Evolutionary conservation across 225 moss, liverwort and hornwort genomes (phyloP), one percentile per base, ranked within the genome.

Genomic region (Thuidium tamariscinum): DNA sequence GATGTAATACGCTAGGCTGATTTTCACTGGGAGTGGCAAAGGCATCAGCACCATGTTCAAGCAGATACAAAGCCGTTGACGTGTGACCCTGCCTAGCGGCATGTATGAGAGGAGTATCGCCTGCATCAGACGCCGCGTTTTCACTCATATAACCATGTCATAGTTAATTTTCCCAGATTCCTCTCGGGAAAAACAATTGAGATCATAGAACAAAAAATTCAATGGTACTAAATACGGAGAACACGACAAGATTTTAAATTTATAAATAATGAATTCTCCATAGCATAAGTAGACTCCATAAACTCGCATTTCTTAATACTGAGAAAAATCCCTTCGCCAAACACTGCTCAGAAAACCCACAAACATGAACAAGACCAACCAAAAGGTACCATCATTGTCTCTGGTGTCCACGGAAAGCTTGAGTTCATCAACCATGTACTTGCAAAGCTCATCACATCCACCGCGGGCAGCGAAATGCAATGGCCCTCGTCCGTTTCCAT

Each of bases 101-200:
- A 88, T 96, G 97, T 74, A 97, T 93, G 51, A 99, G 94, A 79
- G 98, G 98, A 90, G 98, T 99, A 87, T 99, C 98, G 42, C 98
- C 96, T 96, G 93, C 82, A 48, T 77, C 74, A 90, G n/a, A 87
- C 46, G n/a, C 29, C 44, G 61, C 29, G 25, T 78, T 59, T 39
- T 65, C 29, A 80, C 36, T 85, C 76, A 84, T 29, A 79, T 63
- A 30, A 54, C 55, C 56, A 83, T 46, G n/a, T 39, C 39, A 77
- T 81, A 73, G 57, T 81, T 67, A 16, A 84, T 63, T 68, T 37
- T 25, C 39, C 61, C 72, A 77, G 34, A 64, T 64, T 78, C 39
- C 61, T 75, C 57, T 51, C 27, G 14, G 11, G 15, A 9, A 46
- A 49, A 30, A 81, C 48, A 69, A 49, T 83, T 70, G n/a, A 36